Conservation (phyloP, 2,329 filamentous ascomycete genomes). For the Colletotrichum simmondsii region DNA sequence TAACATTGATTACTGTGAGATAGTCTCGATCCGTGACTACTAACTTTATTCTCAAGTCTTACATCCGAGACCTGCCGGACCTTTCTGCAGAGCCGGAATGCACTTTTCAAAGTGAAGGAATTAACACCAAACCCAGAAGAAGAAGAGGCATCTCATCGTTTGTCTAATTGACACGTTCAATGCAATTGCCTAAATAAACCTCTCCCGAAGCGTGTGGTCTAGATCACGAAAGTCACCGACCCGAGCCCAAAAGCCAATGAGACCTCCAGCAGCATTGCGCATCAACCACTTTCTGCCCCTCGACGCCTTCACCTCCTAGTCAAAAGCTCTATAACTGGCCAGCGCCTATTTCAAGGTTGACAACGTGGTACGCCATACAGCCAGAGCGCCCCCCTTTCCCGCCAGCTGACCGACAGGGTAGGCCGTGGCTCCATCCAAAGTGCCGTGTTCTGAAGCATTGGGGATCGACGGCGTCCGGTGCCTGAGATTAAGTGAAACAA, state of each 20-base stretch:
- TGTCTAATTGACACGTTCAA: neutral
- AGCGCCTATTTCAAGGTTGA: neutral
- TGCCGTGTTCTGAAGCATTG: constrained; percentile 24
- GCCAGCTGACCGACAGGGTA: constrained; percentile 3
- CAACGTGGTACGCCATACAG: neutral
- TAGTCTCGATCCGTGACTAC: neutral
- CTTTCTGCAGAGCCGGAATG: neutral
- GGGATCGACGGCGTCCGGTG: constrained; percentile 12
- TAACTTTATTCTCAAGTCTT: neutral
- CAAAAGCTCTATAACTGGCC: neutral
- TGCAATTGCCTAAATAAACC: neutral
- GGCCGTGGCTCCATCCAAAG: constrained; percentile 19
- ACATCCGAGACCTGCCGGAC: constrained; percentile 12
- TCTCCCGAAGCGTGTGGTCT: neutral
- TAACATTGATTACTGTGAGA: neutral
- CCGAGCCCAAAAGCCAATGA: neutral
- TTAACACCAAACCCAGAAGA: neutral
- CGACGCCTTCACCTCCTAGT: neutral
- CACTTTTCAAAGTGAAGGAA: too few species aligned
- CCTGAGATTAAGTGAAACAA: constrained; percentile 33
- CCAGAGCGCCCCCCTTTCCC: neutral
- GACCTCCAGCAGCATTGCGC: neutral
- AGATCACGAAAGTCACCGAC: neutral
- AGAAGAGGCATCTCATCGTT: neutral
- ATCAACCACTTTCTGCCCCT: neutral